A percentile compares a stretch with the other conserved stretches of the same genome.
phyloP scores from a whole-genome alignment of 352 stramenopile genomes.

The Globisporangium paddicum region DNA sequence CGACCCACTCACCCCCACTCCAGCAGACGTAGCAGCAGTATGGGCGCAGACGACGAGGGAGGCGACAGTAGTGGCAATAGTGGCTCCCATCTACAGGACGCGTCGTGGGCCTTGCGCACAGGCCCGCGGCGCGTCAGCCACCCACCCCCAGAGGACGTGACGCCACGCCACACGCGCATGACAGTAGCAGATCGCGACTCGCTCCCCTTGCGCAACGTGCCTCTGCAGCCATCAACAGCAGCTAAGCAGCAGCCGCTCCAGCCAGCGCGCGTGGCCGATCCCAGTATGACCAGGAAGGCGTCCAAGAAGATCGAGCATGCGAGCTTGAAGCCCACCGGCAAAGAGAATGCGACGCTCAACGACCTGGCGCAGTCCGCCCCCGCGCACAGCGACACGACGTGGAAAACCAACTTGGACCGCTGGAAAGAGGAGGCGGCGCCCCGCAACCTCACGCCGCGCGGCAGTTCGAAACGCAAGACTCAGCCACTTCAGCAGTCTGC shows the following conservation, averaged over 20 bases:
- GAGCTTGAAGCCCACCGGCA: neutral
- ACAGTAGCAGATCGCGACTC: constrained; percentile 15
- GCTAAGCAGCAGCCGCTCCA: constrained; percentile 8
- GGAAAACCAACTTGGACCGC: constrained; percentile 41
- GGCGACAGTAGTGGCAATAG: constrained; percentile 16
- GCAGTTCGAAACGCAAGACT: constrained; percentile 16
- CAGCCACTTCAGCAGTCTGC: neutral
- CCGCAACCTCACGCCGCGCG: constrained; percentile 27
- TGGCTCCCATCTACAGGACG: constrained; percentile 10
- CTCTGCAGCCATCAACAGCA: too few relatives aligned
- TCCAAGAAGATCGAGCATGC: constrained; percentile 13
- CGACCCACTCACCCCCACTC: neutral
- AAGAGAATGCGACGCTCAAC: constrained; percentile 6
- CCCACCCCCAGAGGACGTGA: neutral
- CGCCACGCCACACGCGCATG: neutral
- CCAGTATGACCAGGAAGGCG: constrained; percentile 16
- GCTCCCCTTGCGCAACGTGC: constrained; percentile 1
- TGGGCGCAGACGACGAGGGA: constrained; percentile 14
- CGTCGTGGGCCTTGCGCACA: neutral
- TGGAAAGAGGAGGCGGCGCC: constrained; percentile 27
- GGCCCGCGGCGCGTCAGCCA: constrained; percentile 6
- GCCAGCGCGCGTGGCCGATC: neutral
- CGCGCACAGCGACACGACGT: constrained; percentile 20
- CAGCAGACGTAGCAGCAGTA: constrained; percentile 4
- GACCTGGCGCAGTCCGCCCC: neutral